phyloP scores from a whole-genome alignment of 108 stramenopile genomes.

The Nitzschia putrida region DNA sequence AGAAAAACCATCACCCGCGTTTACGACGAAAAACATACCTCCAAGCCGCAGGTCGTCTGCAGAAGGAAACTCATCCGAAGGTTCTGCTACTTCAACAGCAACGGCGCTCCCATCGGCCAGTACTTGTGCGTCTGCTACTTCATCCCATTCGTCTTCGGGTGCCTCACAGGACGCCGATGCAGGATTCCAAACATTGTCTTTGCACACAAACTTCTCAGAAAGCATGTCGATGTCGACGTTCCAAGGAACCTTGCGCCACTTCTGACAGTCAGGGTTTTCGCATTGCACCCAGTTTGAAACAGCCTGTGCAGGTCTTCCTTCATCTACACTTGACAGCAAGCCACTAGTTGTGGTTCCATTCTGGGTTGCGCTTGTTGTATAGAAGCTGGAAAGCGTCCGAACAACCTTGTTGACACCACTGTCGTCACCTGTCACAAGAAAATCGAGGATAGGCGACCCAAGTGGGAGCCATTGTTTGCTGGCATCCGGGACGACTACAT shows the following conservation, averaged over 20 bases:
- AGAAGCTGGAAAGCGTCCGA: conserved; percentile 32
- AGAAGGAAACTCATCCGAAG: background rate
- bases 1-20: no score
- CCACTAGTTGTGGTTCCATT: conserved; percentile 33
- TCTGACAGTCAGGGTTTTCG: conserved; percentile 83
- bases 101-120: conserved; percentile 27
- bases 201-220: conserved; percentile 84
- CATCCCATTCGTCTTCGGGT: conserved; percentile 84
- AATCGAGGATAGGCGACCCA: conserved; percentile 87
- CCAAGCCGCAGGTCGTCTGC: background rate
- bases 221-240: conserved; percentile 81
- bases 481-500: conserved; percentile 7
- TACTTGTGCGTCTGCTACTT: conserved; percentile 36
- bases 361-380: conserved; percentile 12
- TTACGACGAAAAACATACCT: no score
- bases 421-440: conserved; percentile 82
- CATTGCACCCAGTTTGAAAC: conserved; percentile 93
- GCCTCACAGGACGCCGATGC: conserved; percentile 64
- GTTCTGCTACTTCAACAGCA: background rate
- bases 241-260: conserved; percentile 90
- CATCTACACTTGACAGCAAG: conserved; percentile 73
- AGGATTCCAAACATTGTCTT: conserved; percentile 84
- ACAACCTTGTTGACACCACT: conserved; percentile 57
- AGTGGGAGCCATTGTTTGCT: conserved; percentile 55
- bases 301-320: conserved; percentile 84